Evolutionary conservation across 164 flowering plant genomes (phyloP), one percentile per base, ranked within the genome.

Genomic region (Umbellularia californica): DNA sequence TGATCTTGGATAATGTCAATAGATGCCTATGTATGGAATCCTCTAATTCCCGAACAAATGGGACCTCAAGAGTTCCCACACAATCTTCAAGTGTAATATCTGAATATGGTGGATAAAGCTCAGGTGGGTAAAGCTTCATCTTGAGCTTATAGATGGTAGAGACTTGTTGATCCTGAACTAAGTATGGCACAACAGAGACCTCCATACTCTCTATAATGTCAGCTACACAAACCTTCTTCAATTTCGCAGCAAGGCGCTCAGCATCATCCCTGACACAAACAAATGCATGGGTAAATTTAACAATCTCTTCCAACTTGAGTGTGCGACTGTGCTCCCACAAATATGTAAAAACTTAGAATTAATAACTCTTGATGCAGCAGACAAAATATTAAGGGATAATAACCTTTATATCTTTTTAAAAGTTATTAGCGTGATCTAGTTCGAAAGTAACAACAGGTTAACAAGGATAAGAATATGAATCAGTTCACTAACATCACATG

Each of bases 171-270:
- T 86, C 47, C 0, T 78, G 24, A 68, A 87, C 71, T 58, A 79
- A 47, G 66, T 84, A 82, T 64, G 92, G 94, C 67, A 81, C 74
- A 33, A 87, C 79, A 65, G 77, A 58, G 23, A 92, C 92, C 80
- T 91, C 90, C 85, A 93, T 88, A 47, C 84, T 88, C 83, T 92
- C 89, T 4, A 89, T 76, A 27, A 94, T 28, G 73, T 91, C 97
- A 24, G 97, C 95, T 19, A 92, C 86, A 22, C 87, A 76, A 19
- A 96, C 83, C 74, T 82, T 91, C 87, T 80, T 91, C 77, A 94
- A 80, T 73, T 81, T 88, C 55, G 89, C 88, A 76, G 94, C 92
- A 70, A 95, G 85, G 28, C 81, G 71, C 23, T 84, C 77, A 5
- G 94, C 98, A 78, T 84, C 87, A 70, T 84, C 87, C 81, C 95